These are phyloP conservation scores for Suillus cothurnatus DNA, from an alignment of 768 basidiomycete genomes.

Conservation along the genomic window DNA sequence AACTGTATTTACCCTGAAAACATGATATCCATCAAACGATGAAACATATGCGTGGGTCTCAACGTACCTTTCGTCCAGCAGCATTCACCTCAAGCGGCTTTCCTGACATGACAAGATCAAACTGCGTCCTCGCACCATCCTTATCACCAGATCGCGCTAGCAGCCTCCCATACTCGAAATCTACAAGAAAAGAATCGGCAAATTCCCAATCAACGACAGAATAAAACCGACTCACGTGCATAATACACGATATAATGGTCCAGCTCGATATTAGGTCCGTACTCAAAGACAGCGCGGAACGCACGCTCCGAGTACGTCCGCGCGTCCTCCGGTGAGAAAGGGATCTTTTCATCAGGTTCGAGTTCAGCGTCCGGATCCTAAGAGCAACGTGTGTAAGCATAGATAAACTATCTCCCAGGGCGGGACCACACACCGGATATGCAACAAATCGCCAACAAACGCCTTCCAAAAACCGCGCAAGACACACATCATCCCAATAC, in stretches of 20 bases:
- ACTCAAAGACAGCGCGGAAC: constrained; percentile 65
- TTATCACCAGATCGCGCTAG: constrained; percentile 68
- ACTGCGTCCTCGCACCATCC: constrained; percentile 63
- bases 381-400: background rate
- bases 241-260: constrained; percentile 92
- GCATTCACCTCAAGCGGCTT: constrained; percentile 70
- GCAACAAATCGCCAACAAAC: constrained; percentile 83
- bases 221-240: constrained; percentile 59
- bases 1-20: constrained; percentile 74
- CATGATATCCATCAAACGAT: too few relatives aligned
- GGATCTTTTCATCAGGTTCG: constrained; percentile 39
- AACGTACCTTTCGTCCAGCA: constrained; percentile 51
- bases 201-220: background rate
- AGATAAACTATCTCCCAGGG: background rate
- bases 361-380: constrained; percentile 65
- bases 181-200: constrained; percentile 37
- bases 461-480: constrained; percentile 82
- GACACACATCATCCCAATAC: constrained; percentile 87
- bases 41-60: background rate
- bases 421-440: constrained; percentile 71
- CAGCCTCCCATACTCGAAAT: constrained; percentile 87
- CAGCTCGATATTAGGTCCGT: constrained; percentile 72
- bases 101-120: constrained; percentile 84
- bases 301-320: constrained; percentile 53
- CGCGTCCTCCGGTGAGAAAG: constrained; percentile 52